Evolutionary conservation across 2,329 filamentous ascomycete genomes (phyloP), one percentile per base, ranked within the genome.

Genomic region (Talaromyces albobiverticillius): DNA sequence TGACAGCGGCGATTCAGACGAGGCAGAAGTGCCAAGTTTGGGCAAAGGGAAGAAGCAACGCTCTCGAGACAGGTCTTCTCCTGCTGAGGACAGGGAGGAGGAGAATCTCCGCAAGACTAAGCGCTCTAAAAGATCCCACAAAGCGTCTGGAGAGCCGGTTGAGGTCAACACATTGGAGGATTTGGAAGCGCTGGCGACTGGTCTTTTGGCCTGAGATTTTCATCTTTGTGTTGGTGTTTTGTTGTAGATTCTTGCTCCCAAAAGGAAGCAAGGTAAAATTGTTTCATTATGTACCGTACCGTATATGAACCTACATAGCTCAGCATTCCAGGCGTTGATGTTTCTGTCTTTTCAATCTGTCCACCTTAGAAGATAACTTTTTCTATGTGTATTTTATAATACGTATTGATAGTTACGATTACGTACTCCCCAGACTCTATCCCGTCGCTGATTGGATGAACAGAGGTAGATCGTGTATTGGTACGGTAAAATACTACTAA

Each of bases 181-280:
- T 65, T 59, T 78, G 64, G 75, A 78, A 60, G 71, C 73, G 50
- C 57, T 78, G 65, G 75, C 75, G 50, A 73, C 69, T 55, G 75
- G 74, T 10, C 60, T 77, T 52, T 62, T 77, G 61, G 67, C 31
- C 14, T 55, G 46, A 32, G 63, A 29, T 72, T 54, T 64, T 49
- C n/a, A 49, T 49, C 29, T 59, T 51, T 42, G 41, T 52, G 57
- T 25, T 59, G 14, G 34, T 42, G 4, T 23, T 25, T 29, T 51
- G 51, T 57, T 58, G 47, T 56, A 43, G 6, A 43, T 20, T n/a
- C n/a, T n/a, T n/a, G n/a, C n/a, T n/a, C n/a, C n/a, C n/a, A n/a
- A n/a, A n/a, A n/a, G n/a, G n/a, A n/a, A n/a, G n/a, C n/a, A n/a
- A n/a, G n/a, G n/a, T n/a, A n/a, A n/a, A n/a, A n/a, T n/a, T n/a